Evolutionary conservation across 2,329 filamentous ascomycete genomes (phyloP).

Genomic region (Corinectria fuckeliana): DNA sequence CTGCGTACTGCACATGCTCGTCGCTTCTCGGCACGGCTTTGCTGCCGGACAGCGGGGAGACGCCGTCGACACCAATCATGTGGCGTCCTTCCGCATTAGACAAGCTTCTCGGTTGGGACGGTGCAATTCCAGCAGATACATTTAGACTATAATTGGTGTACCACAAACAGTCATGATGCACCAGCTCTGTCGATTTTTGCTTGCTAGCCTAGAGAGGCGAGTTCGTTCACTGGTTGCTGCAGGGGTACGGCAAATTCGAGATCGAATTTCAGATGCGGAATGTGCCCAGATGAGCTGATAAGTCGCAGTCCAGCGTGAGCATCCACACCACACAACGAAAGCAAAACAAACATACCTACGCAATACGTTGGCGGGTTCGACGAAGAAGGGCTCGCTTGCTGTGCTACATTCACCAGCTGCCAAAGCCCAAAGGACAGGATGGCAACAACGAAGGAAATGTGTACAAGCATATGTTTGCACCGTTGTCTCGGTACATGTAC

Average conservation of each 20-base stretch:
- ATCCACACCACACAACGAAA: constrained; percentile 15
- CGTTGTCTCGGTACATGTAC: constrained; percentile 10
- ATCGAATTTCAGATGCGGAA: constrained; percentile 31
- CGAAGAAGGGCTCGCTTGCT: too few species aligned
- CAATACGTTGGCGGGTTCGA: too few species aligned
- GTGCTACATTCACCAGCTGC: too few species aligned
- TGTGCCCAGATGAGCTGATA: constrained; percentile 29
- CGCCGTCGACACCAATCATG: constrained; percentile 2
- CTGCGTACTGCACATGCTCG: neutral
- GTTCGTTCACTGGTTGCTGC: constrained; percentile 24
- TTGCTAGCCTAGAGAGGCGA: constrained; percentile 8
- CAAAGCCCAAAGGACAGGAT: neutral
- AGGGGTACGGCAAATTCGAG: constrained; percentile 21
- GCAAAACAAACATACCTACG: neutral
- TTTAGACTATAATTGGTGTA: constrained; percentile 17
- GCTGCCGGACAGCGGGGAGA: constrained; percentile 14
- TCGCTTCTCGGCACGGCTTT: constrained; percentile 14
- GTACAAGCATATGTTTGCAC: constrained; percentile 2
- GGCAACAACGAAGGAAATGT: too few species aligned
- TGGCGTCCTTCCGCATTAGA: constrained; percentile 19
- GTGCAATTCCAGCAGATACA: constrained; percentile 17
- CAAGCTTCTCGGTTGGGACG: constrained; percentile 17
- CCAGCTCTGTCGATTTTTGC: constrained; percentile 12
- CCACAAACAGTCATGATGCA: neutral
- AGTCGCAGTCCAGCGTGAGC: constrained; percentile 21